These are phyloP conservation scores for Wickerhamia fluorescens DNA, from an alignment of 805 yeast species.

Conservation along the genomic window DNA sequence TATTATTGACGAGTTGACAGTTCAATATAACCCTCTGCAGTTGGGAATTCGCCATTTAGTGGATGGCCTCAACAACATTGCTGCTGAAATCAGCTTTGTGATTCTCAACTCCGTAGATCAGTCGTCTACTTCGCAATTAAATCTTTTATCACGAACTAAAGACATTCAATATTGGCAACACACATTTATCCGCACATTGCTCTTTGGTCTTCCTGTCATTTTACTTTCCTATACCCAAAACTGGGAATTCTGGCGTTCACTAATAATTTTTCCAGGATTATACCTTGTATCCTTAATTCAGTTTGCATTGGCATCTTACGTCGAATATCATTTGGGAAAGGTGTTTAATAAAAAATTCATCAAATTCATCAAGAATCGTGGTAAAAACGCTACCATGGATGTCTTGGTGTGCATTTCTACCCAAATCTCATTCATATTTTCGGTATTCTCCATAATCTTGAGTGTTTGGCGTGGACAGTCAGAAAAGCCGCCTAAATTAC, in stretches of 20 bases:
- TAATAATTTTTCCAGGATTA: slow-evolving; percentile 49
- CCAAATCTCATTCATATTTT: slow-evolving; percentile 66
- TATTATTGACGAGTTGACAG: slow-evolving; percentile 27
- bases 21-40: slow-evolving; percentile 43
- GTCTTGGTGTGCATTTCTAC: slow-evolving; percentile 81
- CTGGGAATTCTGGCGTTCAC: slow-evolving; percentile 21
- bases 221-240: slow-evolving; percentile 43
- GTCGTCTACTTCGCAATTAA: slow-evolving; percentile 54
- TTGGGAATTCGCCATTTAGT: slow-evolving; percentile 64
- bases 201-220: slow-evolving; percentile 58
- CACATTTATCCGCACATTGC: slow-evolving; percentile 44
- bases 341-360: slow-evolving; percentile 60
- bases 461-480: slow-evolving; percentile 37
- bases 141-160: slow-evolving; percentile 55
- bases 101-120: slow-evolving; percentile 46
- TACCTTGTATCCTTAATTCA: slow-evolving; percentile 58
- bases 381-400: slow-evolving; percentile 77
- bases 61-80: slow-evolving; percentile 35
- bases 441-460: slow-evolving; percentile 53
- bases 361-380: slow-evolving; percentile 57
- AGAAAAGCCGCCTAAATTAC: slow-evolving; percentile 50
- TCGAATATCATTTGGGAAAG: slow-evolving; percentile 62
- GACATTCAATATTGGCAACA: slow-evolving; percentile 69
- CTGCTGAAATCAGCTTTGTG: slow-evolving; percentile 48
- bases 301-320: slow-evolving; percentile 47